phyloP scores from a whole-genome alignment of 306 rosid genomes.

The Boehmeria nivea region DNA sequence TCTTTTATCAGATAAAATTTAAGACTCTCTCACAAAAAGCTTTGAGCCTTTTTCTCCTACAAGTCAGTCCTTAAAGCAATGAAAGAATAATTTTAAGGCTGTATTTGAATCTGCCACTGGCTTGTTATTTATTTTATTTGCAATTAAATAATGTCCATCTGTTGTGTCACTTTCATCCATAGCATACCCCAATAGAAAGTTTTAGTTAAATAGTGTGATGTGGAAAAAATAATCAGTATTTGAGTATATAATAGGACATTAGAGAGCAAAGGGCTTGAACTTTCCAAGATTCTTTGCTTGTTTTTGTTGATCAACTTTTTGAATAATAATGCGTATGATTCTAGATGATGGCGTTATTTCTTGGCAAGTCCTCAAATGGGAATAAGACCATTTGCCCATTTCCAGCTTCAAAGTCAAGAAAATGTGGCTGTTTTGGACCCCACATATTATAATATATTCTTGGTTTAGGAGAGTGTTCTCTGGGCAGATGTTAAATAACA shows the following conservation, averaged over 20 bases:
- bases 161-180: too few relatives aligned
- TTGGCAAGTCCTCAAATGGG: background rate
- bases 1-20: too few relatives aligned
- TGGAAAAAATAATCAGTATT: background rate
- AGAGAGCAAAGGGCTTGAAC: background rate
- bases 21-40: slow-evolving; percentile 1
- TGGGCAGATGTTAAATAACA: too few relatives aligned
- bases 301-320: background rate
- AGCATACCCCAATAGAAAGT: background rate
- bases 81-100: background rate
- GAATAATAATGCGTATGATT: too few relatives aligned
- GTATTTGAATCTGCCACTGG: background rate
- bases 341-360: background rate
- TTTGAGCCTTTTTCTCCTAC: background rate
- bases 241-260: background rate
- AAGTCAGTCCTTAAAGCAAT: background rate
- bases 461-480: too few relatives aligned
- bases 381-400: background rate
- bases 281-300: slow-evolving; percentile 5
- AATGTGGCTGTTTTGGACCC: background rate
- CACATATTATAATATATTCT: background rate
- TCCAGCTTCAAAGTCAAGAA: slow-evolving; percentile 5
- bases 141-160: background rate
- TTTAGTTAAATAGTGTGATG: background rate
- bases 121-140: background rate